These are phyloP conservation scores for Plantago coronopus DNA, from an alignment of 305 asterid genomes.

Conservation along the genomic window DNA sequence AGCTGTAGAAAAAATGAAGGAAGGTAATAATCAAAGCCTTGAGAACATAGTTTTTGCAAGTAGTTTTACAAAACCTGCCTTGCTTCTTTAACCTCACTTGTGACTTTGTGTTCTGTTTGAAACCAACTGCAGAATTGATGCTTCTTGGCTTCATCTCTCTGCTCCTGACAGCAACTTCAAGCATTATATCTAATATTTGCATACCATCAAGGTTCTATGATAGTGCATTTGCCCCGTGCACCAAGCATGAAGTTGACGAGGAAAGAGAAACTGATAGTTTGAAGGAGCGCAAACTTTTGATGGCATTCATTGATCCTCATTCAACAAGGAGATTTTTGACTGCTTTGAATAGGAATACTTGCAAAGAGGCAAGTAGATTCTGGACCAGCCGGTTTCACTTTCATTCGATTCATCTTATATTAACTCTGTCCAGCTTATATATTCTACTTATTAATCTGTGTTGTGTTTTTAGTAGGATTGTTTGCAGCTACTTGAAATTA, in stretches of 20 bases:
- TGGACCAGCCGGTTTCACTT: constrained; percentile 5
- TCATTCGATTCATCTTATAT: constrained; percentile 13
- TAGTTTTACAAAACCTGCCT: not conserved
- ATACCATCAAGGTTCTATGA: constrained; percentile 52
- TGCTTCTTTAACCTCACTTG: constrained; percentile 2
- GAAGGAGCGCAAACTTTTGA: constrained; percentile 58
- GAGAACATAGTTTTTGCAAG: not conserved
- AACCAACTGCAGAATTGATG: constrained; percentile 45
- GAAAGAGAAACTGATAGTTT: constrained; percentile 38
- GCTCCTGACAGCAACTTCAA: constrained; percentile 59
- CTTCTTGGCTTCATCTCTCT: constrained; percentile 69
- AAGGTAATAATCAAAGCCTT: constrained; percentile 33
- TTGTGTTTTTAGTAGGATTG: not conserved
- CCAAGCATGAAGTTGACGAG: constrained; percentile 51
- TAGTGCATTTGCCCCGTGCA: constrained; percentile 78
- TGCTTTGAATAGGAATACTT: constrained; percentile 60
- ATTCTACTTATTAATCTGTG: not conserved
- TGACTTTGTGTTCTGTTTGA: constrained; percentile 14
- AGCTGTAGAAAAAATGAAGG: constrained; percentile 77
- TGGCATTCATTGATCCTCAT: constrained; percentile 38
- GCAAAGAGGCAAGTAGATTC: constrained; percentile 56
- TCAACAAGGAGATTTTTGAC: constrained; percentile 52
- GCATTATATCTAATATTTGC: constrained; percentile 50
- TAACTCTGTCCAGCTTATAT: not conserved
- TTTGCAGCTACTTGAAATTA: too few species aligned